These are phyloP conservation scores for Phytophthora podocarpi DNA, from an alignment of 352 stramenopile genomes.

Conservation along the genomic window DNA sequence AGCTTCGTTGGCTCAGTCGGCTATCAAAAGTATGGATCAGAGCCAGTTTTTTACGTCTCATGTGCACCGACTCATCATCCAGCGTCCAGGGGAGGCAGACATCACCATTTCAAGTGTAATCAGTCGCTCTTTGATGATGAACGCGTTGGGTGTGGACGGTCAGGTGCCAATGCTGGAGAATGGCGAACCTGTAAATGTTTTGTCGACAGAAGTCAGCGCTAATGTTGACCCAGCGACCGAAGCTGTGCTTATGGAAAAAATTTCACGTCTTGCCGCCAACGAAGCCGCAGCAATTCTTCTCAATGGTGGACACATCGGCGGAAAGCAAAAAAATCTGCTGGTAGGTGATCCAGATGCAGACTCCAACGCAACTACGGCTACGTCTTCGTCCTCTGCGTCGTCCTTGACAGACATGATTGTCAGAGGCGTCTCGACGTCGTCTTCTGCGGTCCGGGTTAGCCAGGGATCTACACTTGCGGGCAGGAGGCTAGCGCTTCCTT, in stretches of 20 bases:
- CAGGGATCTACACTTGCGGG: constrained; percentile 5
- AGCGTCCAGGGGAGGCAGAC: constrained; percentile 64
- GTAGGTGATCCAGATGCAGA: constrained; percentile 45
- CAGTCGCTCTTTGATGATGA: constrained; percentile 59
- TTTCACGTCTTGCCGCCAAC: constrained; percentile 60
- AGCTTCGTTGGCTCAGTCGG: constrained; percentile 63
- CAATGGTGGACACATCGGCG: constrained; percentile 27
- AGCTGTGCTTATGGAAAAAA: constrained; percentile 67
- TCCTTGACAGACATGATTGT: constrained; percentile 33
- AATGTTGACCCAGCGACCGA: constrained; percentile 51
- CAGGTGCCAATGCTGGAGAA: constrained; percentile 54
- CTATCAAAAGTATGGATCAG: constrained; percentile 64
- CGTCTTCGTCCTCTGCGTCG: constrained; percentile 21
- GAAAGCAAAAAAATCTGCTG: constrained; percentile 43
- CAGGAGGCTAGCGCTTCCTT: constrained; percentile 30
- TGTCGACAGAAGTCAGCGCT: constrained; percentile 36
- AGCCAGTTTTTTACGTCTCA: constrained; percentile 72
- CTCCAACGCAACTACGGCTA: constrained; percentile 28
- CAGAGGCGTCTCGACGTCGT: constrained; percentile 25
- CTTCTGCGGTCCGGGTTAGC: constrained; percentile 26
- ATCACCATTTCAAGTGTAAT: constrained; percentile 85
- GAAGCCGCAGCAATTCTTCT: constrained; percentile 51
- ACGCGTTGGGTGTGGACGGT: constrained; percentile 37
- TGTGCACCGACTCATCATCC: constrained; percentile 72
- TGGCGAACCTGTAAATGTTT: constrained; percentile 36